Base-by-base conservation (phyloP, 768 basidiomycete genomes). In the Austroboletus eburneus region DNA sequence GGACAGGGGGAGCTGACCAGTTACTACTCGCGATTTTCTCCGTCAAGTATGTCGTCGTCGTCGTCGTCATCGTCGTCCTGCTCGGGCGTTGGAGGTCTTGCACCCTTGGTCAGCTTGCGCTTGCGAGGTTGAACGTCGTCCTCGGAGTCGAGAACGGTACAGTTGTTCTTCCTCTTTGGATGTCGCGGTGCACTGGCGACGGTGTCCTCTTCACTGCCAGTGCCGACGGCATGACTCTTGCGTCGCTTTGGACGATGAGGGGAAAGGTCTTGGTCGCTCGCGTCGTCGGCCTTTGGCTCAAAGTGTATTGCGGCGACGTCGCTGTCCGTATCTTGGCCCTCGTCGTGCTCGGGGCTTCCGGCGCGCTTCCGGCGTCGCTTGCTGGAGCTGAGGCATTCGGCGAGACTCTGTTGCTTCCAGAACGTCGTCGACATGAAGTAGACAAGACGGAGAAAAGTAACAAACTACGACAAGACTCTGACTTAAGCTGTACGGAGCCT, bases 401-500 rank as follows among this genome's bases (percentile, higher is more conserved):
- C 5, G 7, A 27, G 27, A 27, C 7, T 27, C 12, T 27, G 27
- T 12, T 27, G 27, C 27, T 27, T 27, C 12, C 27, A 12, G 27
- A 12, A 12, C 27, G 12, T 27, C 27, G 27, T 27, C 27, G 12
- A 5, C 5, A 12, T 27, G 27, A 27, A n/a, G n/a, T 27, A 12
- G 27, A 27, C 27, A 27, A 27, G 27, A 27, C 27, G 27, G 27
- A 27, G 12, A 27, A 5, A 27, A 27, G 27, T 27, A 27, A 27
- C 5, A 12, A 27, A 27, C 5, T 12, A 12, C 7, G 12, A 27
- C 27, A 27, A 6, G 27, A 27, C n/a, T n/a, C n/a, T 6, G 27
- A 12, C 7, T 75, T 66, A 87, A 6, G 86, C 84, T 24, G 78
- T 74, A 41, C 85, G 76, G 57, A 74, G 57, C 46, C 72, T 75